Conservation (phyloP, 768 basidiomycete genomes). For the Mycena capillaripes region DNA sequence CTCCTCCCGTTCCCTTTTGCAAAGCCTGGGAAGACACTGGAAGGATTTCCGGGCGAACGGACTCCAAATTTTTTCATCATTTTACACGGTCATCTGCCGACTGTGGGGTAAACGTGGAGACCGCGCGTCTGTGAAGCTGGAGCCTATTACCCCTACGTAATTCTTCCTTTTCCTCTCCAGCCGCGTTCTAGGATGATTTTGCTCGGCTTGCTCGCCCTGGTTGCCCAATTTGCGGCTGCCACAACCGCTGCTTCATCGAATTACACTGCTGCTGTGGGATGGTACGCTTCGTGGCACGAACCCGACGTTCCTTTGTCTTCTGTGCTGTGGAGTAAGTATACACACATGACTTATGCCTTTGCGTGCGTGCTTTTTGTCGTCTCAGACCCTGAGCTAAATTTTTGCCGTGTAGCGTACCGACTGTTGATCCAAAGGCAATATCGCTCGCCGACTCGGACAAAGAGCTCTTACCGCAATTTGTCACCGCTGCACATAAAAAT, state of each 20-base stretch:
- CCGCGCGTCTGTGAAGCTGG: neutral
- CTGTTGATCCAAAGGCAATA: constrained; percentile 51
- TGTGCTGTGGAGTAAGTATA: constrained; percentile 79
- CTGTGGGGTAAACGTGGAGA: constrained; percentile 33
- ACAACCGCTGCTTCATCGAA: constrained; percentile 29
- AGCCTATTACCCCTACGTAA: neutral
- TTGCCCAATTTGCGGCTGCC: constrained; percentile 10
- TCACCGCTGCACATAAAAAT: constrained; percentile 59
- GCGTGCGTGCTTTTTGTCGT: constrained; percentile 61
- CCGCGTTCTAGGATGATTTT: constrained; percentile 19
- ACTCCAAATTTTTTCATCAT: neutral
- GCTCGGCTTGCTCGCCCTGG: constrained; percentile 23
- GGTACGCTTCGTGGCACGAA: constrained; percentile 81
- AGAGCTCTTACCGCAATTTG: constrained; percentile 68
- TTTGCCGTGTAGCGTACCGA: constrained; percentile 52
- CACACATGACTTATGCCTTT: constrained; percentile 77
- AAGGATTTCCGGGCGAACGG: neutral
- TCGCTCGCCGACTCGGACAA: constrained; percentile 61
- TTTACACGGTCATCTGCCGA: constrained; percentile 25
- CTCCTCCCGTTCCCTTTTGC: too few species aligned
- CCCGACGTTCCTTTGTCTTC: constrained; percentile 62
- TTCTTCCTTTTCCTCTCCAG: neutral
- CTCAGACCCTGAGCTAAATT: neutral
- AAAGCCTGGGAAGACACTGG: too few species aligned
- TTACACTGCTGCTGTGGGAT: constrained; percentile 61